A percentile compares a stretch with the other conserved stretches of the same genome.
These are phyloP conservation scores for Cyamopsis tetragonoloba DNA, from an alignment of 306 rosid genomes.

Conservation along the genomic window DNA sequence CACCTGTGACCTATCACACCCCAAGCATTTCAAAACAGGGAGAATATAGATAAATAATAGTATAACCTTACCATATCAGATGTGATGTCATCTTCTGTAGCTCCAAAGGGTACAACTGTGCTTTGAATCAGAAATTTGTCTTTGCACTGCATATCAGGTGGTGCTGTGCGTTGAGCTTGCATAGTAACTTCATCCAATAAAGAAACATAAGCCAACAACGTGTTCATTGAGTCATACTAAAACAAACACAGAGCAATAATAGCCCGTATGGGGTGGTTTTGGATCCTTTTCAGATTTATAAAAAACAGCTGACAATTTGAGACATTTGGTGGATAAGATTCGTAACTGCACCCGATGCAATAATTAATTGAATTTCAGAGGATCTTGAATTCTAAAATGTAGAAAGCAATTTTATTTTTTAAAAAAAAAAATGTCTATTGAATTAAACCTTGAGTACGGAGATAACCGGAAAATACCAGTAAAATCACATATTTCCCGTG, in stretches of 20 bases:
- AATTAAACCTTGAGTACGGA: not conserved
- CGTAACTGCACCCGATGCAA: too few species aligned
- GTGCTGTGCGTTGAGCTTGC: slow-evolving; percentile 82
- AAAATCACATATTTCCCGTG: slow-evolving; percentile 58
- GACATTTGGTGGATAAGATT: too few species aligned
- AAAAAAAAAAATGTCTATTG: too few species aligned
- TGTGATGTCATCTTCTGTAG: slow-evolving; percentile 64
- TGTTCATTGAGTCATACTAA: not conserved
- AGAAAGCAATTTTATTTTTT: too few species aligned
- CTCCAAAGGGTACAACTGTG: slow-evolving; percentile 58
- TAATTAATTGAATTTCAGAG: too few species aligned
- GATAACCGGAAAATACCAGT: slow-evolving; percentile 53
- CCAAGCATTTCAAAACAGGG: not conserved
- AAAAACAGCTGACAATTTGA: too few species aligned
- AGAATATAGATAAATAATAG: not conserved
- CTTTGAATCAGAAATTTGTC: slow-evolving; percentile 89
- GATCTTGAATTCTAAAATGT: too few species aligned
- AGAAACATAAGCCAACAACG: not conserved
- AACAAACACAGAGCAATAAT: slow-evolving; percentile 5
- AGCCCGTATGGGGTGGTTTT: too few species aligned
- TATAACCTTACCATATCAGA: slow-evolving; percentile 54
- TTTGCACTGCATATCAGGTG: slow-evolving; percentile 76
- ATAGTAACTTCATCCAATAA: slow-evolving; percentile 66
- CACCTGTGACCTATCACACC: not conserved
- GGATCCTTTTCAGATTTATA: too few species aligned